Evolutionary conservation across 1,284 basidiomycete genomes (phyloP), one percentile per base, ranked within the genome.

Genomic region (Hortiboletus rubellus): DNA sequence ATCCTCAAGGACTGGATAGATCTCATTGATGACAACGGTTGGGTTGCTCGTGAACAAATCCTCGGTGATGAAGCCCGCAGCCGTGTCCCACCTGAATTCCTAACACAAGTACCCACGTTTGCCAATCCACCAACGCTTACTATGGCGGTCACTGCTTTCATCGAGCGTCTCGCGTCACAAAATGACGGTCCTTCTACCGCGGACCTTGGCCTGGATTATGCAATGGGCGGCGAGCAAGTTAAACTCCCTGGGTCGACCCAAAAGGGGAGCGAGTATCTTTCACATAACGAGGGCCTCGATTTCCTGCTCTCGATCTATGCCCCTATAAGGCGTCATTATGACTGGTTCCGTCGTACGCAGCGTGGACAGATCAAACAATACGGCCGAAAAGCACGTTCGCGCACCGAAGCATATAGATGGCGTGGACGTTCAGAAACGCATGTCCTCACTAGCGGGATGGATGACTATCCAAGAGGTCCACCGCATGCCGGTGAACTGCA

Each of bases 1-100:
- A 96, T 98, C 57, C 76, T 98, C 44, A 87, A 87, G 65, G 85
- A 88, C 64, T 98, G 95, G 95, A 86, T 97, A 58, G 77, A 86
- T 58, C 81, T 97, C 43, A 93, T 97, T 57, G 94, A 98, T 68
- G 88, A 91, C 33, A 85, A 97, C 64, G 95, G 95, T 3, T 98
- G 95, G 95, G 91, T 98, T 50, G 95, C 87, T 3, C 82, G 96
- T 18, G 95, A 98, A 74, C 95, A 98, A 72, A 97, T 97, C 58
- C 81, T 98, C 0, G 95, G 95, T 9, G 94, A 96, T 63, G 95
- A 98, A 76, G 94, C 96, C 5, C 84, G 95, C 43, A 96, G 92
- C 79, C 92, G 89, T 73, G 92, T 96, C 10, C 95, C 95, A 3
- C 64, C 77, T 27, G 90, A 96, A 68, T 98, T 98, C 77, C 89